Evolutionary conservation across 2,329 filamentous ascomycete species (phyloP), one percentile per base, ranked within the genome.

Genomic region (Myrmaecium sp.): DNA sequence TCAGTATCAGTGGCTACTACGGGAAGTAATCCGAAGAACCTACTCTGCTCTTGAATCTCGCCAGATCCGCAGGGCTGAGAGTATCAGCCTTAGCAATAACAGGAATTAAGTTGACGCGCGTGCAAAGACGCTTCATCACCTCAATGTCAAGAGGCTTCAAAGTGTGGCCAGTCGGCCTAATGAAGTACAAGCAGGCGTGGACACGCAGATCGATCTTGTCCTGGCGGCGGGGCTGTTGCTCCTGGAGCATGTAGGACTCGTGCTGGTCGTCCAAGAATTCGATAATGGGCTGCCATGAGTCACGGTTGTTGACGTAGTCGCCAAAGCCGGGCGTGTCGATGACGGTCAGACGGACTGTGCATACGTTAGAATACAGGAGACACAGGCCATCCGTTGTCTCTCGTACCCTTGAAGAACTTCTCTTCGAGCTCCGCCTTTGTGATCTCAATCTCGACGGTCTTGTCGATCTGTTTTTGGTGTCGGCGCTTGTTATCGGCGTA

Each of bases 241-340:
- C 89, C 67, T 98, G 89, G 53, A 98, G 70, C 89, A 98, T 98
- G 62, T 98, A 98, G 19, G 89, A 98, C 68, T 98, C 89, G 58
- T 98, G 91, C 69, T 98, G 89, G 62, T 98, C 89, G 60, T 98
- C 89, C 47, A 98, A 69, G 66, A 98, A 98, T 61, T 98, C 89
- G 58, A 98, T 95, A 53, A 98, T 95, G 54, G 89, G 89, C 70
- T 93, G 91, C 89, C 89, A 98, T 36, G 89, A 95, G 60, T 98
- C 89, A 51, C 86, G 80, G 72, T 98, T 98, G 77, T 98, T 98
- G 56, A 98, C 89, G 53, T 98, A 98, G 70, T 98, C 89, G 57
- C 89, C 89, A 51, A 98, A 98, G 44, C 89, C 89, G 46, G 89
- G 89, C 37, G 89, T 98, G 57, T 98, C 89, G 54, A 98, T 98